Base-by-base conservation (phyloP, 441 rosid genomes). In the Arabidopsis lyrata region DNA sequence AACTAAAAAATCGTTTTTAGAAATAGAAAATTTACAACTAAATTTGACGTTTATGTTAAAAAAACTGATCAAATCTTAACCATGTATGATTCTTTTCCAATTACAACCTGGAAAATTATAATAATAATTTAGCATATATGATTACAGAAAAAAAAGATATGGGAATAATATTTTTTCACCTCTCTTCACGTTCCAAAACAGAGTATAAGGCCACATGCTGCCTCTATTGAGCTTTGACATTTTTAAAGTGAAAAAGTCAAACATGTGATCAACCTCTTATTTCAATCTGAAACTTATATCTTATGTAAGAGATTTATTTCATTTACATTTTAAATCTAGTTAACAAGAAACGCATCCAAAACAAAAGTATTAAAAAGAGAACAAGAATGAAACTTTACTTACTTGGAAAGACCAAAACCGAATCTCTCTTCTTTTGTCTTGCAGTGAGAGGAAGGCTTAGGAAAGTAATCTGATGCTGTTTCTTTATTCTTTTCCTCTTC, bases 141-240 rank as follows among this genome's bases (percentile, higher is more conserved):
- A 52, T 52, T 44, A 72, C 36, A 50, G 63, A 71, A 70, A 11
- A 64, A 49, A 39, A 59, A 66, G 73, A 71, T 72, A 72, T 52
- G 53, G 9, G 16, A 44, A 35, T 49, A 66, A 58, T 48, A 50
- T 15, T 57, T 50, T 55, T 72, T 72, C 77, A 77, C 77, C 55
- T 72, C 77, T 77, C 59, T 72, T 77, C 80, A 77, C 80, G 80
- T 77, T 77, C 63, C 53, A 66, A 34, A 72, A 53, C 77, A 72
- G 76, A 64, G 72, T 66, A 53, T 45, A 60, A 34, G 3, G 52
- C 77, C 77, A 77, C 80, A 72, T 77, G 80, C 73, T 76, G 54
- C 22, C 20, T 62, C 44, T 44, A 68, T 39, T 12, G 24, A 76
- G 66, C 62, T 70, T 56, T 56, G 80, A 63, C 76, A 29, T 66